phyloP scores from a whole-genome alignment of 225 moss, liverwort and hornwort genomes.

The Pseudisothecium myosuroides region DNA sequence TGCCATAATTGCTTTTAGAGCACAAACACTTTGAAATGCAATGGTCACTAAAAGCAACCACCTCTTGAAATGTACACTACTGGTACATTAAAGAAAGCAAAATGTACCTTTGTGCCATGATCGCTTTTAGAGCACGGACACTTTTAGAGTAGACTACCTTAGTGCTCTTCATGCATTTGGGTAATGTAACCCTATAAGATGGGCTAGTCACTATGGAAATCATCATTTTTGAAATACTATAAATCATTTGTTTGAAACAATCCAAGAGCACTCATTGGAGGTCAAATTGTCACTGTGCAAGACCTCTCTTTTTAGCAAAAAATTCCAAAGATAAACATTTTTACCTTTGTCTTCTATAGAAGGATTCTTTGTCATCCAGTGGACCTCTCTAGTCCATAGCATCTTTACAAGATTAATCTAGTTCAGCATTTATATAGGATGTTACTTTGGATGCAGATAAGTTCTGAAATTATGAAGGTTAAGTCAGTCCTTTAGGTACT shows the following conservation, averaged over 20 bases:
- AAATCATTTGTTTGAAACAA: neutral
- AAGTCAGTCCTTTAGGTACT: neutral
- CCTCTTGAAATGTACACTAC: too few species aligned
- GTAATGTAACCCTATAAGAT: neutral
- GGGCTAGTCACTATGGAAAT: neutral
- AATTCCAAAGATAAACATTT: neutral
- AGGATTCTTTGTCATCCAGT: neutral
- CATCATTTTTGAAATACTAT: neutral
- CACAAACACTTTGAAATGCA: too few species aligned
- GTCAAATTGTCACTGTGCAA: too few species aligned
- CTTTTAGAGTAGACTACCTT: too few species aligned
- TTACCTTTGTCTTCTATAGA: neutral
- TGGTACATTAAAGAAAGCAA: too few species aligned
- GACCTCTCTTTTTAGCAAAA: too few species aligned
- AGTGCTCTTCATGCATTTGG: neutral
- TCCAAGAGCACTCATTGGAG: too few species aligned
- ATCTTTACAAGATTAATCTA: neutral
- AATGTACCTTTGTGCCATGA: too few species aligned
- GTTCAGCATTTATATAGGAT: neutral
- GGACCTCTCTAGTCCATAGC: rapidly evolving
- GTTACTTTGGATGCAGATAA: neutral
- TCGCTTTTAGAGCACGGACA: too few species aligned
- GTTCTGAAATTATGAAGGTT: neutral
- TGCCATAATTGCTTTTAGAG: too few species aligned
- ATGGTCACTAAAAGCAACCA: too few species aligned